These are phyloP conservation scores for Pseudognaphalium luteoalbum DNA, from an alignment of 129 eudicot genomes.

Conservation along the genomic window DNA sequence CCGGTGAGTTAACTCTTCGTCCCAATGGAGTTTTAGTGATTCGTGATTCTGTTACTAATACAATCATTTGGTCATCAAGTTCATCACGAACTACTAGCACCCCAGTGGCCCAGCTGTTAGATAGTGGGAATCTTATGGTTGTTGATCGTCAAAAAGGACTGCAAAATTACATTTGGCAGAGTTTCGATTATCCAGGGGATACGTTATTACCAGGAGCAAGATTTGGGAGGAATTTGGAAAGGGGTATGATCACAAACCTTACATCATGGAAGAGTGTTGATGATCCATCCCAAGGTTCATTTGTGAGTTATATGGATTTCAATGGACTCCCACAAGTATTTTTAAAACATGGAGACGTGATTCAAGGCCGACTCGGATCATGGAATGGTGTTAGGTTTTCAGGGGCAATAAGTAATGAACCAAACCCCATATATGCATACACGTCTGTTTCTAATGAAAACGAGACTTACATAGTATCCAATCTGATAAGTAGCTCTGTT, in stretches of 20 bases:
- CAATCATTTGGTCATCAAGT: constrained; percentile 31
- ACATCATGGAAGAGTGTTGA: constrained; percentile 32
- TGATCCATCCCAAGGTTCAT: constrained; percentile 30
- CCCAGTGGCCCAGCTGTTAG: constrained; percentile 10
- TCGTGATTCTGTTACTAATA: background rate
- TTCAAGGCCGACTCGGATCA: background rate
- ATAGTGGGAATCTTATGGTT: constrained; percentile 30
- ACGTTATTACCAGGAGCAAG: background rate
- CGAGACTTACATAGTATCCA: background rate
- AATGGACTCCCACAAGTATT: background rate
- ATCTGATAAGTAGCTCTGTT: background rate
- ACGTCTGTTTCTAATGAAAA: background rate
- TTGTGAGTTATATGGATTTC: background rate
- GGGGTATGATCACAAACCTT: background rate
- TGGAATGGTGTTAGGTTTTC: background rate
- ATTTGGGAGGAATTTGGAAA: background rate
- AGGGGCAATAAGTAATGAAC: background rate
- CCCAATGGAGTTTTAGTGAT: background rate
- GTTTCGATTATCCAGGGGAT: background rate
- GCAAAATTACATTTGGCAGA: constrained; percentile 16
- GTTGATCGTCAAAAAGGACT: background rate
- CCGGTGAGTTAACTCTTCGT: background rate
- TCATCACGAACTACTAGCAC: background rate
- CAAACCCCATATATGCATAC: background rate
- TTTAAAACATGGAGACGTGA: background rate